These are phyloP conservation scores for Trametes sanguinea DNA, from an alignment of 768 basidiomycete species.

Conservation along the genomic window DNA sequence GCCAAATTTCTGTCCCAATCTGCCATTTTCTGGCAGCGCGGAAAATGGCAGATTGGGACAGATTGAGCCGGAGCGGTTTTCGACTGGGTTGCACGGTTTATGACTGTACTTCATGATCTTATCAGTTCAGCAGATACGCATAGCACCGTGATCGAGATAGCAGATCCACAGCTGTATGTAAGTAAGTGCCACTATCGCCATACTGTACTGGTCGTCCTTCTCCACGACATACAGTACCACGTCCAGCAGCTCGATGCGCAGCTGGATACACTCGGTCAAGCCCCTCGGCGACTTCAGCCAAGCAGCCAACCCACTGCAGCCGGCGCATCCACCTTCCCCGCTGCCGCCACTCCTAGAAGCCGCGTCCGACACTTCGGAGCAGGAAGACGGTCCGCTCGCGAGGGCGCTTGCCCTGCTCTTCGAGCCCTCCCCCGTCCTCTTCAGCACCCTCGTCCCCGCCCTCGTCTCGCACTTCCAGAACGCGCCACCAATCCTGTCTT, in stretches of 20 bases:
- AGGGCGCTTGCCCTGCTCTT: slow-evolving; percentile 50
- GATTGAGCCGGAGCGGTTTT: too few species aligned
- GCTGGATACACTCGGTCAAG: slow-evolving; percentile 23
- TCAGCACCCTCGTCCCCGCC: slow-evolving; percentile 53
- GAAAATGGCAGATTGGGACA: too few species aligned
- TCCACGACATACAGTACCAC: not conserved
- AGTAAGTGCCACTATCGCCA: too few species aligned
- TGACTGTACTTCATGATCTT: too few species aligned
- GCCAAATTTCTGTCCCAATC: too few species aligned
- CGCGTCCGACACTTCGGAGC: slow-evolving; percentile 17
- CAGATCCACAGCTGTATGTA: too few species aligned
- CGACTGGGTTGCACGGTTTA: too few species aligned
- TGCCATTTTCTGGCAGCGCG: too few species aligned
- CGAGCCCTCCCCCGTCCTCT: slow-evolving; percentile 67
- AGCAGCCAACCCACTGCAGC: not conserved
- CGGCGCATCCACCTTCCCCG: slow-evolving; percentile 1
- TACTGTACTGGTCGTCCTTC: too few species aligned
- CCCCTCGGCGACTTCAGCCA: slow-evolving; percentile 17
- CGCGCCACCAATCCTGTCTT: slow-evolving; percentile 34
- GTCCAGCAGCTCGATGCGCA: slow-evolving; percentile 5
- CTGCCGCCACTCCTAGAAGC: slow-evolving; percentile 26
- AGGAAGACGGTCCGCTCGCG: slow-evolving; percentile 33
- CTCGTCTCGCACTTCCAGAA: slow-evolving; percentile 34
- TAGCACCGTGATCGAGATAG: too few species aligned
- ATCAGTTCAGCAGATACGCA: too few species aligned